Percentiles rank a stretch among this genome's conserved stretches.
Evolutionary conservation across 768 basidiomycete genomes (phyloP).

Genomic region (Lentinus tigrinus): DNA sequence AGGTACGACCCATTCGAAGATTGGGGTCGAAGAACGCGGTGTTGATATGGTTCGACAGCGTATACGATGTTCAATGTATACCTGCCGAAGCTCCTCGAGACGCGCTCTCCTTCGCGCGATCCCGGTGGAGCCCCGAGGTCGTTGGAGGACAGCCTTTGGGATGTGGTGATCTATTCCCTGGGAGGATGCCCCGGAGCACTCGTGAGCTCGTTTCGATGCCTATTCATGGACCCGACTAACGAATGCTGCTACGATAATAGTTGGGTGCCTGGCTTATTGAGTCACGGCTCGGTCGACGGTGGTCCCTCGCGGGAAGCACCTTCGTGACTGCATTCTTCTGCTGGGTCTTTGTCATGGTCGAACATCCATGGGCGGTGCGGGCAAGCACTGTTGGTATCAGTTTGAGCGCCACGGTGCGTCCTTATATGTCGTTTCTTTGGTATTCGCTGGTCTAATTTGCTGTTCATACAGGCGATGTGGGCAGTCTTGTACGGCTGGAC

Average conservation of each 20-base stretch:
- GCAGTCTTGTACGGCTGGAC: conserved; percentile 90
- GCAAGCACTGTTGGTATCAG: conserved; percentile 75
- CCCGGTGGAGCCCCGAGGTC: conserved; percentile 37
- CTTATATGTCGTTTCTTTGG: not conserved
- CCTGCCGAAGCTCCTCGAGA: conserved; percentile 83
- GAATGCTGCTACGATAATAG: conserved; percentile 33
- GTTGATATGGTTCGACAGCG: conserved; percentile 36
- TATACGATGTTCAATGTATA: conserved; percentile 95
- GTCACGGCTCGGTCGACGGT: conserved; percentile 61
- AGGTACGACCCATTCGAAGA: conserved; percentile 44
- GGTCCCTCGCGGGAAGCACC: conserved; percentile 74
- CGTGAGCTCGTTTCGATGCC: conserved; percentile 41
- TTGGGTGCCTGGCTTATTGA: conserved; percentile 87
- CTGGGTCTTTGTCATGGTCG: conserved; percentile 61
- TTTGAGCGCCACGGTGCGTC: conserved; percentile 66
- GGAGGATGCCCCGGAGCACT: conserved; percentile 85
- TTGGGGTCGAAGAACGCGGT: not conserved
- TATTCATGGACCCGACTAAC: not conserved
- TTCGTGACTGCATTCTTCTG: conserved; percentile 77
- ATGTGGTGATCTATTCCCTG: conserved; percentile 82
- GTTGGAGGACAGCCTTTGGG: conserved; percentile 69
- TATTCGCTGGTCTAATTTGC: not conserved
- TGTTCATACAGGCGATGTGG: conserved; percentile 65
- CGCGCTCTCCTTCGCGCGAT: conserved; percentile 32
- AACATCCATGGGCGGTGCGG: conserved; percentile 57